Conservation (phyloP, 2,329 filamentous ascomycete species). For the Gaeumannomyces sp. region DNA sequence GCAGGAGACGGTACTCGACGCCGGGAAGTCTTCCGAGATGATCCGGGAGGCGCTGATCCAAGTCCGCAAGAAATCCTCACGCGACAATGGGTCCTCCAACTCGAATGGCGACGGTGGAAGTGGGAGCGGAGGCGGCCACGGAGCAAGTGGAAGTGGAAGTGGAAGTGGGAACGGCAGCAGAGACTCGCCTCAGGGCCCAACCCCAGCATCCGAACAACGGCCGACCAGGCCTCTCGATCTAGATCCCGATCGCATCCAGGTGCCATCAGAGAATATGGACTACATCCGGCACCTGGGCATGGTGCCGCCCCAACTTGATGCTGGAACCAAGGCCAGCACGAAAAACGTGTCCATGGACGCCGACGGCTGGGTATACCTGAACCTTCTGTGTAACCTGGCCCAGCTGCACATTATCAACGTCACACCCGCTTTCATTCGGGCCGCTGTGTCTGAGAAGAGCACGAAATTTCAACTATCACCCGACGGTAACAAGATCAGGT, state of each 20-base stretch:
- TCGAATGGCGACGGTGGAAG: constrained; percentile 39
- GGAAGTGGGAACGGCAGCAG: constrained; percentile 23
- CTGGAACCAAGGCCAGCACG: constrained; percentile 30
- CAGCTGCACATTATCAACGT: constrained; percentile 83
- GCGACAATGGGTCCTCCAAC: constrained; percentile 40
- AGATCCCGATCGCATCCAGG: constrained; percentile 70
- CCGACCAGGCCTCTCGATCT: constrained; percentile 71
- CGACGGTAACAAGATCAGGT: constrained; percentile 73
- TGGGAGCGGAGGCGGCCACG: constrained; percentile 9
- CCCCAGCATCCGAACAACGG: constrained; percentile 57
- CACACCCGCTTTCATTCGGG: constrained; percentile 68
- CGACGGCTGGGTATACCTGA: constrained; percentile 78
- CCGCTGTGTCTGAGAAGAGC: constrained; percentile 64
- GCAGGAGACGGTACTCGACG: constrained; percentile 11
- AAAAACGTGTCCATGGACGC: constrained; percentile 52
- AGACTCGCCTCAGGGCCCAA: constrained; percentile 30
- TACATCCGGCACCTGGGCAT: constrained; percentile 72
- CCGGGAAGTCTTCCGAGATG: constrained; percentile 23
- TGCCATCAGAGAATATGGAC: constrained; percentile 70
- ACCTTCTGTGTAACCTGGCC: constrained; percentile 72
- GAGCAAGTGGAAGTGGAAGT: constrained; percentile 19
- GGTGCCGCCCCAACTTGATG: constrained; percentile 49
- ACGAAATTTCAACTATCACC: constrained; percentile 69
- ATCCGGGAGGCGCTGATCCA: constrained; percentile 45
- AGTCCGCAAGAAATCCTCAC: constrained; percentile 34